These are phyloP conservation scores for Stentor roeselii DNA, from an alignment of 73 alveolate species.

Conservation along the genomic window DNA sequence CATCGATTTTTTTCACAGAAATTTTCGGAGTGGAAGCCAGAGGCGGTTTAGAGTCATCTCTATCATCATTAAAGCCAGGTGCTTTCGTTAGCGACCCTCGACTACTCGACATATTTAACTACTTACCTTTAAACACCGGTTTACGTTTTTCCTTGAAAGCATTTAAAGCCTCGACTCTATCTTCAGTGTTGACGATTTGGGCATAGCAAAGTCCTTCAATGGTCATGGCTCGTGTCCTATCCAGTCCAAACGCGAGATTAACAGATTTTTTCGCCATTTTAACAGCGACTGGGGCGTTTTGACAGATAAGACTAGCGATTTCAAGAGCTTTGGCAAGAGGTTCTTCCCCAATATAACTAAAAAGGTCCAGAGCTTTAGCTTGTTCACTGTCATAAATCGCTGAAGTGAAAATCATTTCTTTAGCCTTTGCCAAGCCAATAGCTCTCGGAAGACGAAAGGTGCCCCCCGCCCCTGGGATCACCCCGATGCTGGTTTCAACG, in stretches of 20 bases:
- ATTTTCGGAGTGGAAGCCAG: too few species aligned
- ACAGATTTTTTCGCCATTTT: slow-evolving; percentile 91
- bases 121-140: slow-evolving; percentile 76
- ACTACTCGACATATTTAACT: slow-evolving; percentile 27
- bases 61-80: too few species aligned
- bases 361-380: slow-evolving; percentile 82
- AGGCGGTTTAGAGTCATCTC: too few species aligned
- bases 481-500: slow-evolving; percentile 93
- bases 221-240: slow-evolving; percentile 74
- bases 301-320: slow-evolving; percentile 75
- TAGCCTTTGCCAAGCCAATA: slow-evolving; percentile 89
- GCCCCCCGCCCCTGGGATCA: slow-evolving; percentile 99
- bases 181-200: slow-evolving; percentile 79
- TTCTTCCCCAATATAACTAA: slow-evolving; percentile 68
- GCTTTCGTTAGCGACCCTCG: neutral
- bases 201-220: slow-evolving; percentile 88
- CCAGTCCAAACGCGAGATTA: slow-evolving; percentile 87
- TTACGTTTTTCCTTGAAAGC: slow-evolving; percentile 94
- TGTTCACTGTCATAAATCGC: slow-evolving; percentile 71
- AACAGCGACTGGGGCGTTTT: slow-evolving; percentile 81
- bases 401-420: slow-evolving; percentile 88
- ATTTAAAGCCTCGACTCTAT: slow-evolving; percentile 86
- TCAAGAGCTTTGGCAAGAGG: slow-evolving; percentile 65
- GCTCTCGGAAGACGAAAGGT: slow-evolving; percentile 89
- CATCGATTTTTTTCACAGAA: neutral